Evolutionary conservation across 768 basidiomycete genomes (phyloP).

Genomic region (Xerocomellus amylosporus): DNA sequence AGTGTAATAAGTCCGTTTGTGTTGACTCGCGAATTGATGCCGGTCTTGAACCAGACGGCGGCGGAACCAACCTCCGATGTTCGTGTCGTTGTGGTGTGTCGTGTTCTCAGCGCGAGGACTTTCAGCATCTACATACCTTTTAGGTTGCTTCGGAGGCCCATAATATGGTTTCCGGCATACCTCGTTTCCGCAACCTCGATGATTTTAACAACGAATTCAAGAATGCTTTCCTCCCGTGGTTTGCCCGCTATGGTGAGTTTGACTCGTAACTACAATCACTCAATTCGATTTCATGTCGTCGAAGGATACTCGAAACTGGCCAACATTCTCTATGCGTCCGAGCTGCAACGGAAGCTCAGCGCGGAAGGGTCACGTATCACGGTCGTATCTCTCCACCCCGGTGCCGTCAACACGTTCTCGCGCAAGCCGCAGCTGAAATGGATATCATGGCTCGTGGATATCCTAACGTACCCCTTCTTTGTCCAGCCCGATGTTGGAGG

Average conservation of each 20-base stretch:
- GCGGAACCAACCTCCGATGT: constrained; percentile 50
- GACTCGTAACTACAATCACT: fast-evolving
- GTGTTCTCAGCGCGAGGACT: neutral
- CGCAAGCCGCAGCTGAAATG: constrained; percentile 15
- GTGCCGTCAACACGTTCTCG: constrained; percentile 32
- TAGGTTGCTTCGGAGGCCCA: constrained; percentile 37
- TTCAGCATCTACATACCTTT: neutral
- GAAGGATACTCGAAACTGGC: constrained; percentile 53
- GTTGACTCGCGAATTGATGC: constrained; percentile 53
- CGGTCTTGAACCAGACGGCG: constrained; percentile 51
- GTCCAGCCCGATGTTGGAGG: constrained; percentile 23
- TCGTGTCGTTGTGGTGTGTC: constrained; percentile 54
- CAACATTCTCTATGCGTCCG: constrained; percentile 46
- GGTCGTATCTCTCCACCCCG: constrained; percentile 31
- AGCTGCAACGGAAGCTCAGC: constrained; percentile 46
- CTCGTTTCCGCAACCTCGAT: constrained; percentile 31
- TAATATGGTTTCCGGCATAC: constrained; percentile 15
- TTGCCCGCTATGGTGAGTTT: constrained; percentile 36
- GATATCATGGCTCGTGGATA: constrained; percentile 22
- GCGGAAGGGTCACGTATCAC: constrained; percentile 28
- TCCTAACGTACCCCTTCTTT: constrained; percentile 18
- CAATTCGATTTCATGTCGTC: neutral
- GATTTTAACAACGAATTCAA: constrained; percentile 39
- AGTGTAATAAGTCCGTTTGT: constrained; percentile 54
- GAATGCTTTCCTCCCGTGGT: constrained; percentile 7